These are phyloP conservation scores for Thelonectria rubi DNA, from an alignment of 2,329 filamentous ascomycete species.

Conservation along the genomic window DNA sequence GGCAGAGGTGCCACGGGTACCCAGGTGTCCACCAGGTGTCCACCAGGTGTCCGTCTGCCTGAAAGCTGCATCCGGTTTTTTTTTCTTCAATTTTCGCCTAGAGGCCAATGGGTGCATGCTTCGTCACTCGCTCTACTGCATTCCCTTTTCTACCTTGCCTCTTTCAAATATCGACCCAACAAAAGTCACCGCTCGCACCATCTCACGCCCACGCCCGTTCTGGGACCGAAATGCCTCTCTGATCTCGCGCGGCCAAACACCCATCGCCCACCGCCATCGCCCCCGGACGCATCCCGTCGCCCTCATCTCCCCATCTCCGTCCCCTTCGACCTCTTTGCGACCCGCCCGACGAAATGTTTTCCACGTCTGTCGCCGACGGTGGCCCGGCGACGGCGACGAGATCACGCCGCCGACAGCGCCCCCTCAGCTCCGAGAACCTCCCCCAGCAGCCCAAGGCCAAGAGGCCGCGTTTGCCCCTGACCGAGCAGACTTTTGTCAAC, in stretches of 20 bases:
- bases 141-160: slow-evolving; percentile 29
- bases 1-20: slow-evolving; percentile 30
- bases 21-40: background rate
- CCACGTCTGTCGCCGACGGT: slow-evolving; percentile 60
- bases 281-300: slow-evolving; percentile 26
- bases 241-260: slow-evolving; percentile 34
- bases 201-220: slow-evolving; percentile 26
- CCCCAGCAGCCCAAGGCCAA: slow-evolving; percentile 70
- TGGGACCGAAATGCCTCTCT: slow-evolving; percentile 42
- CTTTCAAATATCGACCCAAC: slow-evolving; percentile 27
- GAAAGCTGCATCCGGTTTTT: slow-evolving; percentile 15
- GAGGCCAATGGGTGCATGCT: slow-evolving; percentile 39
- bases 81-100: slow-evolving; percentile 39
- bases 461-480: slow-evolving; percentile 66
- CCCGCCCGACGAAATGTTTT: slow-evolving; percentile 63
- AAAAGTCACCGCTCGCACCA: slow-evolving; percentile 39
- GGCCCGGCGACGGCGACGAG: slow-evolving; percentile 66
- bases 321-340: slow-evolving; percentile 30
- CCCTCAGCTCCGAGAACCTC: slow-evolving; percentile 63
- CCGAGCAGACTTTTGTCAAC: slow-evolving; percentile 65
- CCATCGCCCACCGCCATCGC: slow-evolving; percentile 20
- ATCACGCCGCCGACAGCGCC: slow-evolving; percentile 69
- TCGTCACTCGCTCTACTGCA: slow-evolving; percentile 41
- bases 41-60: slow-evolving; percentile 13
- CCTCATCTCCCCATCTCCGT: slow-evolving; percentile 12